Base-by-base conservation (phyloP, 768 basidiomycete genomes). In the Xerocomus spinulosus region DNA sequence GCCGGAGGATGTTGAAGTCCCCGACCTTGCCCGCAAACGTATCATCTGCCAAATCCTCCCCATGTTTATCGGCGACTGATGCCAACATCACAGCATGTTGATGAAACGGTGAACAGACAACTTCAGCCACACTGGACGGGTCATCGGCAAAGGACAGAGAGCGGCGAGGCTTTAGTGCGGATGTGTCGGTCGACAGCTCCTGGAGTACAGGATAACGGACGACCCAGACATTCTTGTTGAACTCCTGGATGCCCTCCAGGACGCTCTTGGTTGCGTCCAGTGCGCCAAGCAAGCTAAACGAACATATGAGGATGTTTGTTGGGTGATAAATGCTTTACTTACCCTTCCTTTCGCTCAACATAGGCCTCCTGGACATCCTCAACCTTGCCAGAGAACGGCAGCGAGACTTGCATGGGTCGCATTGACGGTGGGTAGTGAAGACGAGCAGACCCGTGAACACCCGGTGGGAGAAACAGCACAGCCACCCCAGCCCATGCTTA, bases 71-170 rank as follows among this genome's bases (percentile, higher is more conserved):
- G 2, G 42, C 28, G 39, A 80, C 69, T 15, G 78, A 72, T 12
- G 77, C 70, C 42, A 82, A 69, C 20, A 85, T 87, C 13, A 84
- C 62, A 2, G 87, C 78, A 48, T 80, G 78, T 24, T 70, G 70
- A 50, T 71, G 73, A 6, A 73, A 65, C 5, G 76, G 72, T 29
- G 76, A 70, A 33, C 86, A 64, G 38, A 85, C 67, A 44, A 93
- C 83, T 10, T 87, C 81, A 6, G 81, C 82, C 53, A 81, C 73
- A 46, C 73, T 74, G 7, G 73, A 67, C 1, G 89, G 87, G 59
- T 93, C 87, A 64, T 95, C 92, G 6, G 82, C 87, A 63, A 94
- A 92, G 32, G 88, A 85, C 36, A 92, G 74, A 20, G 86, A 85
- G 46, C 84, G 85, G 38, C 81, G 81, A 24, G 53, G 45, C 24